Evolutionary conservation across 164 flowering plant genomes (phyloP).

Genomic region (Vitis rupestris): DNA sequence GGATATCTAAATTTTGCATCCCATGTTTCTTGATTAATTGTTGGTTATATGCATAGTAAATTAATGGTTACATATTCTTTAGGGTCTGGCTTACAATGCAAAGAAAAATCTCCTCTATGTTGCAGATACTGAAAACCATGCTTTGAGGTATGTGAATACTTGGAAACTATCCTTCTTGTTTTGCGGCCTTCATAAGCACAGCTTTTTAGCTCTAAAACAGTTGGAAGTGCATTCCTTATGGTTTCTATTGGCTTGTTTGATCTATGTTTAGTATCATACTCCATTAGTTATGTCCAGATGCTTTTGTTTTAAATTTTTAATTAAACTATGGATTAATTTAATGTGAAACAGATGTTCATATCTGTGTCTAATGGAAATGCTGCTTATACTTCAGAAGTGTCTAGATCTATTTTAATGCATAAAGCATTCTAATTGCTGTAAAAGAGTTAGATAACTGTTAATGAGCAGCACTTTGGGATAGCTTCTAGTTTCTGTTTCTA

Average conservation of each 20-base stretch:
- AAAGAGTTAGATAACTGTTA: too few relatives aligned
- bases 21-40: neutral
- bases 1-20: neutral
- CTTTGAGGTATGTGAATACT: conserved; percentile 64
- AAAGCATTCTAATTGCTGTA: neutral
- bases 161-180: conserved; percentile 1
- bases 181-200: neutral
- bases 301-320: neutral
- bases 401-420: neutral
- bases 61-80: conserved; percentile 5
- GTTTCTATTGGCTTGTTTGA: neutral
- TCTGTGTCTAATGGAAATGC: neutral
- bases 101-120: conserved; percentile 89
- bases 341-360: neutral
- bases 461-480: too few relatives aligned
- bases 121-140: conserved; percentile 98
- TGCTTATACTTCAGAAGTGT: neutral
- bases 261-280: neutral
- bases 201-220: neutral
- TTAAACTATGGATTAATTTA: neutral
- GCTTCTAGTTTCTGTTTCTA: too few relatives aligned
- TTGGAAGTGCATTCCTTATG: neutral
- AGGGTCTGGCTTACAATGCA: conserved; percentile 92
- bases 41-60: conserved; percentile 1
- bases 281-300: neutral